These are phyloP conservation scores for Aspergillus steynii DNA, from an alignment of 495 filamentous ascomycete genomes.

Conservation along the genomic window DNA sequence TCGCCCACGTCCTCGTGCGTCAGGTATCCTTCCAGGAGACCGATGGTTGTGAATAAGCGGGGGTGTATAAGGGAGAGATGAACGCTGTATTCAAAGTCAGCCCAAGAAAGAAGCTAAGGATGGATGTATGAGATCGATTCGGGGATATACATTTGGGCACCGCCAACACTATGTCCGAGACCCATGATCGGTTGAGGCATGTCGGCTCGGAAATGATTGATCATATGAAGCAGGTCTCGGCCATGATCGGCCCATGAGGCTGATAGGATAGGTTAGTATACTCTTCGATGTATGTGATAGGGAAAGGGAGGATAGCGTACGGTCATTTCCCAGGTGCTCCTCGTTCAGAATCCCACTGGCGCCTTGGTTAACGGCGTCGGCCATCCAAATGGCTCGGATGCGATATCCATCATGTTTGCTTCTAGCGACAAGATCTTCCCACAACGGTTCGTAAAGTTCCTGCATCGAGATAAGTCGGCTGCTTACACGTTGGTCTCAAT, in stretches of 20 bases:
- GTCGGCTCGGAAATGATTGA: conserved; percentile 69
- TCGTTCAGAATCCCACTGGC: conserved; percentile 71
- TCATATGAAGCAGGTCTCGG: conserved; percentile 72
- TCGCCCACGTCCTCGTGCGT: neutral
- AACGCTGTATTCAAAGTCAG: conserved; percentile 2
- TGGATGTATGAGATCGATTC: neutral
- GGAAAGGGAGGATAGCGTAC: conserved; percentile 18
- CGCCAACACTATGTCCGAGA: conserved; percentile 78
- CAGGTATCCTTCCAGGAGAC: conserved; percentile 72
- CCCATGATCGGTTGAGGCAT: conserved; percentile 65
- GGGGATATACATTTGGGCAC: conserved; percentile 40
- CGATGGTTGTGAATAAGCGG: conserved; percentile 64
- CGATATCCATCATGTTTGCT: conserved; percentile 47
- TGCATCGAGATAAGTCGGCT: conserved; percentile 19
- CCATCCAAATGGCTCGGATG: conserved; percentile 73
- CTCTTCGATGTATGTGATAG: neutral
- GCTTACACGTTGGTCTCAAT: neutral
- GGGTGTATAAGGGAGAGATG: conserved; percentile 66
- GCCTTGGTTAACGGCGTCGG: conserved; percentile 68
- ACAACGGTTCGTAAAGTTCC: conserved; percentile 80
- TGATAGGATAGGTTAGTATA: conserved; percentile 3
- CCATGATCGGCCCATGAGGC: conserved; percentile 70
- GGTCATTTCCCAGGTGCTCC: conserved; percentile 64
- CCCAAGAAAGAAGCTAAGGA: too few relatives aligned
- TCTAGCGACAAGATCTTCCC: conserved; percentile 59